Evolutionary conservation across 2,329 filamentous ascomycete genomes (phyloP), one percentile per base, ranked within the genome.

Genomic region (Epichloe baconii): DNA sequence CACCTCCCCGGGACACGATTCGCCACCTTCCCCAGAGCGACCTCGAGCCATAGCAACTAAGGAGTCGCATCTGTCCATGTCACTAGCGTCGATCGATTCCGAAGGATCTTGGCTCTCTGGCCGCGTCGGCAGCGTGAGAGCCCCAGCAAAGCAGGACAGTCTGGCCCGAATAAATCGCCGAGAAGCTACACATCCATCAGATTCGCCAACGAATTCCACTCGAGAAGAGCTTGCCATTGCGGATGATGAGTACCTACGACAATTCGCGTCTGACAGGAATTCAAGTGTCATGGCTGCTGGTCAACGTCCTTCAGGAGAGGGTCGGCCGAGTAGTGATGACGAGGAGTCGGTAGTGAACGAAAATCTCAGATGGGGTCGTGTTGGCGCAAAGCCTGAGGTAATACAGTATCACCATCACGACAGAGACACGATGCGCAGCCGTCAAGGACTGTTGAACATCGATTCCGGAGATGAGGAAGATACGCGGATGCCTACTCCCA

Each of bases 101-200:
- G 93, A 98, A 70, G 93, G 80, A 4, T 96, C 90, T 0, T 98
- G 93, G 93, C 81, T 98, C 44, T 93, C 89, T 3, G 89, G 91
- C 15, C 82, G 83, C 52, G 66, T 73, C 47, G 76, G 73, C 57
- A 73, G 71, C 60, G 67, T 72, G 56, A 66, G 68, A 34, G 72
- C 73, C 56, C 62, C 72, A 51, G 64, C 73, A 62, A 66, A 80
- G 62, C 60, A 72, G 35, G 67, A 65, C 54, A 72, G 65, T 60
- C 64, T 65, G 43, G 55, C 60, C 35, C 61, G 63, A 36, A 59
- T 61, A 41, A 66, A 61, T 46, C 62, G 58, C 26, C 62, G 58
- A 35, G 63, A 65, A 31, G 57, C 55, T 12, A 52, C 54, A 46
- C 44, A 59, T 17, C 59, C 65, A 21, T 74, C 79, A 15, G 66